Evolutionary conservation across 1,139 yeast species (phyloP), one percentile per base, ranked within the genome.

Genomic region (Taphrina confusa): DNA sequence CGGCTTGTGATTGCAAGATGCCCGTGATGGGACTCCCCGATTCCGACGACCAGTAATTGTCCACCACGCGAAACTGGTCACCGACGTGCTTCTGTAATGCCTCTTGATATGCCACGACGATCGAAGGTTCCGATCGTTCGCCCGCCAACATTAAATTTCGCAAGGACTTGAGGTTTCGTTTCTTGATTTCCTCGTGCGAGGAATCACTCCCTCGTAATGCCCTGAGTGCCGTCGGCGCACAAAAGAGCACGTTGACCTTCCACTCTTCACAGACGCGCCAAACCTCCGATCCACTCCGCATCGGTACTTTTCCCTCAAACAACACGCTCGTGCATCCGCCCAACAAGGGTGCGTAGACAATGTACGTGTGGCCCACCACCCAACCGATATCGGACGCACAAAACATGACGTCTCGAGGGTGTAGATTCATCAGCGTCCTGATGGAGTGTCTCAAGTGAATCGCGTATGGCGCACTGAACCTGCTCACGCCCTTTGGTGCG

Each of bases 301-400:
- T 54, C 6, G 58, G 58, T 16, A 54, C 51, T 28, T 54, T 54
- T 20, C 58, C 58, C 34, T 54, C 58, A 18, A 54, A 54, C 6
- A 54, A 18, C 23, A 54, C 45, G 6, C 51, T 16, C n/a, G 58
- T 31, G 16, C 51, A 45, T 23, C 58, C 58, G 23, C 49, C 49
- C 28, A 54, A 16, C 8, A 54, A 28, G 3, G 58, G 58, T 4
- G 58, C 58, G 27, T 54, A 54, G 28, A 54, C 50, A 22, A 54
- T 54, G 28, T 42, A 54, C 22, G 58, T 42, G 37, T 54, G 58
- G 20, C 58, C 58, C 28, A 54, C 57, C 18, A 52, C 57, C 57
- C 57, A 52, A 18, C 57, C 57, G 16, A 52, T 52, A 22, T 52
- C 57, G n/a, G 37, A 25, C 12, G 45, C 45, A 36, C 58, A 54